phyloP scores from a whole-genome alignment of 139 green algal species.

The Micractinium sp. region DNA sequence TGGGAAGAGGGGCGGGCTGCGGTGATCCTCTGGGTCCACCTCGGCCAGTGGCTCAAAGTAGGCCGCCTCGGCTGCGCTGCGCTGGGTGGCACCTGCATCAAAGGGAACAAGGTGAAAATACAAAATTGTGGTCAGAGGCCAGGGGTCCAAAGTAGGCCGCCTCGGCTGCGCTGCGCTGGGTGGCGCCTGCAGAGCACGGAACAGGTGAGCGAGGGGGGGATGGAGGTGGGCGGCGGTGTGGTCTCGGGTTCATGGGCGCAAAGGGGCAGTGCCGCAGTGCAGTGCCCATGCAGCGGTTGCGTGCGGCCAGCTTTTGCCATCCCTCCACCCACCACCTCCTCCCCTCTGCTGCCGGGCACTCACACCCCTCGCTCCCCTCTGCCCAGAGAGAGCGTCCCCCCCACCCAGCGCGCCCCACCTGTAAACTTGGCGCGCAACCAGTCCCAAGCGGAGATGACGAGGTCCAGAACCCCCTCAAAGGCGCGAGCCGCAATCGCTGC shows the following conservation, averaged over 20 bases:
- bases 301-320: too few species aligned
- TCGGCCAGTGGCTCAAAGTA: constrained; percentile 46
- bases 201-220: not conserved
- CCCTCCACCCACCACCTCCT: not conserved
- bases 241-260: too few species aligned
- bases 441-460: constrained; percentile 42
- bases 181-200: not conserved
- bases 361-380: not conserved
- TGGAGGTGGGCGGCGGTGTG: too few species aligned
- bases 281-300: too few species aligned
- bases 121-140: not conserved
- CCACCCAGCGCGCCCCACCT: not conserved
- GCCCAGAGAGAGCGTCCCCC: too few species aligned
- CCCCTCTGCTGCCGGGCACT: not conserved
- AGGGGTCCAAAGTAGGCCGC: constrained; percentile 26
- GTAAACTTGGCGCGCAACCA: constrained; percentile 26
- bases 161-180: constrained; percentile 8
- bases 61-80: constrained; percentile 28
- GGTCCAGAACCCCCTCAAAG: constrained; percentile 30
- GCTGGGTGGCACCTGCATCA: constrained; percentile 4
- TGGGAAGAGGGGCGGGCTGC: constrained; percentile 40
- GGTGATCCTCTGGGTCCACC: constrained; percentile 49
- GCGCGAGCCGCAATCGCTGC: constrained; percentile 2
- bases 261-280: too few species aligned
- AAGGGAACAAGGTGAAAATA: not conserved